phyloP scores from a whole-genome alignment of 305 asterid genomes.

The Fraxinus ornus region DNA sequence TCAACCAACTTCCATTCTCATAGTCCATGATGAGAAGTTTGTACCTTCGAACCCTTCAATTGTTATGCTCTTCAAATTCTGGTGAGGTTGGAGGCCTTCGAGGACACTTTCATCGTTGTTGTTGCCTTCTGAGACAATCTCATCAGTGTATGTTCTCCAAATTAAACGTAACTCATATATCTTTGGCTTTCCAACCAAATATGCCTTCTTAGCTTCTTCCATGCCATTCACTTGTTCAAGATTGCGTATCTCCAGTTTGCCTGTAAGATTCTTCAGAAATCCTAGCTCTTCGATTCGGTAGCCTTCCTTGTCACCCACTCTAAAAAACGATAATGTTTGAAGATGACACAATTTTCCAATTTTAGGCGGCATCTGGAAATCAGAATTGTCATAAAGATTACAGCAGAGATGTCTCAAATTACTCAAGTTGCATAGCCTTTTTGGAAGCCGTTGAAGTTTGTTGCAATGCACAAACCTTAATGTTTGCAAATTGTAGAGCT shows the following conservation, averaged over 20 bases:
- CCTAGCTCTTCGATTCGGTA: conserved; percentile 19
- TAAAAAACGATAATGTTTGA: conserved; percentile 14
- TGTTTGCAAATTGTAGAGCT: conserved; percentile 2
- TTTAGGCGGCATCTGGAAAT: not conserved
- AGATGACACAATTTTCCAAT: conserved; percentile 28
- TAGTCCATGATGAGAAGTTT: conserved; percentile 10
- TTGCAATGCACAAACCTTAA: not conserved
- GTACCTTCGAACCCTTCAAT: not conserved
- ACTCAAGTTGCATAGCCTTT: not conserved
- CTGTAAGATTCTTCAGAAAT: conserved; percentile 11
- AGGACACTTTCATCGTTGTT: conserved; percentile 17
- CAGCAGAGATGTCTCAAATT: conserved; percentile 25
- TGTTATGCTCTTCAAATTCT: conserved; percentile 7
- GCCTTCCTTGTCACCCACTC: not conserved
- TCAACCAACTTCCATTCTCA: not conserved
- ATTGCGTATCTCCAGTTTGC: not conserved
- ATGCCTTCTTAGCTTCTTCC: conserved; percentile 24
- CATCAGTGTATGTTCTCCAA: not conserved
- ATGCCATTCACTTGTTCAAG: conserved; percentile 14
- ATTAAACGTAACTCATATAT: not conserved
- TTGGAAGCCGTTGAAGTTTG: not conserved
- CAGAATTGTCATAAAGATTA: too few species aligned
- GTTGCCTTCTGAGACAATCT: not conserved
- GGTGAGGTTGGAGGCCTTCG: conserved; percentile 32
- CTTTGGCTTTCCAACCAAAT: not conserved